Evolutionary conservation across 2,329 filamentous ascomycete species (phyloP).

Genomic region (Cytospora piceicola): DNA sequence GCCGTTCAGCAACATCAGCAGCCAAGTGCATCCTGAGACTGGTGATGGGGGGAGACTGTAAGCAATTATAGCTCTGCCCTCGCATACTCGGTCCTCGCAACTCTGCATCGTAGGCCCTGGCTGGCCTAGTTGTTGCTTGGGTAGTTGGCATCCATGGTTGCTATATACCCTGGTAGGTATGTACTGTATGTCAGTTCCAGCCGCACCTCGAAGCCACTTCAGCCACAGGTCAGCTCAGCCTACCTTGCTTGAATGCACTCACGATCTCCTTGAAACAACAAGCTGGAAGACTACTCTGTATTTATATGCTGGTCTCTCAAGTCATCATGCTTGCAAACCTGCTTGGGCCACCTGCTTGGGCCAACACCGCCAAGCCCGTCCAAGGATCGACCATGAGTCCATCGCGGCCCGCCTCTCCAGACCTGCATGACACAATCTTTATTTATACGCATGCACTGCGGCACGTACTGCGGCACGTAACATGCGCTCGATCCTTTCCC

Average conservation of each 20-base stretch:
- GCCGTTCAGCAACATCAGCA: neutral
- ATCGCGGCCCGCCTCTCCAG: neutral
- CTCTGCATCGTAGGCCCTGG: neutral
- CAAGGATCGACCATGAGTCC: slow-evolving; percentile 22
- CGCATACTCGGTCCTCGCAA: neutral
- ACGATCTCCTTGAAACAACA: neutral
- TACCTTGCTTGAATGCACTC: neutral
- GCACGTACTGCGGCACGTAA: neutral
- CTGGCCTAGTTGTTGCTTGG: neutral
- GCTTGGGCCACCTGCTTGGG: neutral
- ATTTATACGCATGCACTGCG: slow-evolving; percentile 12
- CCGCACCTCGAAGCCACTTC: neutral
- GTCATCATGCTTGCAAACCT: neutral
- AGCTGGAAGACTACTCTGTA: neutral
- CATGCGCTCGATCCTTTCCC: neutral
- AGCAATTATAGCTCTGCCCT: neutral
- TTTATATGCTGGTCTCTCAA: slow-evolving; percentile 2
- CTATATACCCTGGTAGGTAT: too few relatives aligned
- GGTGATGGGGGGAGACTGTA: neutral
- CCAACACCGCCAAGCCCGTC: slow-evolving; percentile 15
- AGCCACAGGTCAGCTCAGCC: neutral
- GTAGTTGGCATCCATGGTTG: neutral
- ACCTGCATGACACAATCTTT: slow-evolving; percentile 14
- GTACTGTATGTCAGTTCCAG: neutral
- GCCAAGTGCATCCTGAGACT: neutral